Base-by-base conservation (phyloP, 768 basidiomycete species). In the Termitomyces sp. region DNA sequence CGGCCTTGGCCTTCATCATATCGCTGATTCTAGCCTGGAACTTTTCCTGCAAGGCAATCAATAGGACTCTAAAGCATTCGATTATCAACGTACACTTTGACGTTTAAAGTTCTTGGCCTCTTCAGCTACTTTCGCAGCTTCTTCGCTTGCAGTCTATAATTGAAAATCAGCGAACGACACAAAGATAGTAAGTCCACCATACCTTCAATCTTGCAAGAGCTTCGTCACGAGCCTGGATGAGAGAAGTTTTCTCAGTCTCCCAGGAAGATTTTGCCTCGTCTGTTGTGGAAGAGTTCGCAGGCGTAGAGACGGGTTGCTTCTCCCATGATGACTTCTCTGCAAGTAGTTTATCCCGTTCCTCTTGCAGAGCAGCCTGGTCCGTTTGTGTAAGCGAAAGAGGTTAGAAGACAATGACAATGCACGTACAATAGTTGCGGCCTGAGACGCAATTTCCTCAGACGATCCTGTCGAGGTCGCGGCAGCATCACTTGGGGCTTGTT, bases 271-370 rank as follows among this genome's bases (percentile, higher is more conserved):
- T 78, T 32, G 67, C 65, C 36, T 76, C 73, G 8, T 60, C 66
- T 3, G 61, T 53, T 9, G 67, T 32, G 36, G 67, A 39, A 39
- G 44, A n/a, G 14, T 52, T 51, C 12, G 71, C 59, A 4, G 60
- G 26, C 4, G 75, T 57, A 1, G 72, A 32, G n/a, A 71, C 55
- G 36, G 58, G 67, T 55, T 69, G 61, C 53, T 69, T 66, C 27
- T 66, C 64, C 79, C 68, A 79, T 22, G 71, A 70, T 56, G 79
- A 79, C 65, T 85, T 88, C 65, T 88, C 88, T 0, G 76, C 78
- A 27, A 87, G 72, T 18, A 91, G 71, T 50, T 74, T 77, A 64
- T 89, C 88, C 50, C 83, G 77, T 69, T 93, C 85, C 44, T 79
- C 76, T 54, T 71, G 76, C 27, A 91, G 68, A 46, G 76, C 62